phyloP scores from a whole-genome alignment of 2,329 filamentous ascomycete genomes.

The Mollisiaceae sp. region DNA sequence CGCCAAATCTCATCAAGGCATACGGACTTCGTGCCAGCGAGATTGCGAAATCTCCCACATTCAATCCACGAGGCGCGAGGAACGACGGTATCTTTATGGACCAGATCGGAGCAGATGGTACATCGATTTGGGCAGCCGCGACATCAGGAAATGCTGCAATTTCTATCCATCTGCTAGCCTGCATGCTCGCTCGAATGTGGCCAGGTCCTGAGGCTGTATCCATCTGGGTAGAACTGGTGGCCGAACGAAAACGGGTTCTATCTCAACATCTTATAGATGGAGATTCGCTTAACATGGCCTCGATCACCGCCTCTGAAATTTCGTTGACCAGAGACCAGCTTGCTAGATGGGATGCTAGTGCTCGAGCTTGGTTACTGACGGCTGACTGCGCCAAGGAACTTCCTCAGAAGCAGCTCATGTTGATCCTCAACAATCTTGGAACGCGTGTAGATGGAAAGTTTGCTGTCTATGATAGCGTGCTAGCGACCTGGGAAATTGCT shows the following conservation, averaged over 20 bases:
- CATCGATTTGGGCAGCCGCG: constrained; percentile 43
- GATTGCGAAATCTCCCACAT: constrained; percentile 11
- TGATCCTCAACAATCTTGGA: constrained; percentile 17
- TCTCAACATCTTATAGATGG: background rate
- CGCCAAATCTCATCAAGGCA: constrained; percentile 25
- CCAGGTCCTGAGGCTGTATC: constrained; percentile 39
- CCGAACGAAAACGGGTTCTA: constrained; percentile 14
- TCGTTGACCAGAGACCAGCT: background rate
- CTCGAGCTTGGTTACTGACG: constrained; percentile 18
- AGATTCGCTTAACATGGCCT: background rate
- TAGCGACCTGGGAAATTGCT: constrained; percentile 35
- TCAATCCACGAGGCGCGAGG: constrained; percentile 20
- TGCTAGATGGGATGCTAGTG: constrained; percentile 39
- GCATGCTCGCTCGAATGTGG: constrained; percentile 46
- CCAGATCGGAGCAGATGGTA: constrained; percentile 38
- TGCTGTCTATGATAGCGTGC: constrained; percentile 32
- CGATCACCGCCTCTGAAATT: background rate
- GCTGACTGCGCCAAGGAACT: constrained; percentile 16
- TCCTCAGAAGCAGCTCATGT: constrained; percentile 17
- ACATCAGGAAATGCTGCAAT: constrained; percentile 40
- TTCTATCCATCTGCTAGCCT: constrained; percentile 42
- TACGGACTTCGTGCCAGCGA: constrained; percentile 33
- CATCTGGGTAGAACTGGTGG: constrained; percentile 45
- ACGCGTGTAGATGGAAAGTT: constrained; percentile 27
- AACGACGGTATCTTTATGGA: constrained; percentile 31